Conservation (phyloP, 352 stramenopile genomes). For the Albugo candida region DNA sequence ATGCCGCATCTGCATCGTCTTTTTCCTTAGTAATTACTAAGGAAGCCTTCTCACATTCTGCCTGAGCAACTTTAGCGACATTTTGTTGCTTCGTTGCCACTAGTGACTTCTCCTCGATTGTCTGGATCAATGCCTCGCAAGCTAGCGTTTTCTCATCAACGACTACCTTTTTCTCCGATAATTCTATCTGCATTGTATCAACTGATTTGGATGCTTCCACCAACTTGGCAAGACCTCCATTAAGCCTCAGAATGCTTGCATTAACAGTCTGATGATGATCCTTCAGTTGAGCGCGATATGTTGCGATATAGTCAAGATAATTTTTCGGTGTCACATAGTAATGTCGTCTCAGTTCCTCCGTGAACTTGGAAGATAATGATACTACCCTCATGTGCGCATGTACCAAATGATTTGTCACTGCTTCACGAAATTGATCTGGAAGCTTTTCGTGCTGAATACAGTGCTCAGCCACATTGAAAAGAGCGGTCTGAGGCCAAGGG, state of each 20-base stretch:
- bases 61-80: constrained; percentile 78
- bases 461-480: constrained; percentile 84
- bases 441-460: constrained; percentile 86
- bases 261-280: constrained; percentile 81
- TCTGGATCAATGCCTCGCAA: constrained; percentile 86
- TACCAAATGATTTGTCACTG: constrained; percentile 81
- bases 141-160: constrained; percentile 89
- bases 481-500: constrained; percentile 84
- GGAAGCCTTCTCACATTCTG: constrained; percentile 79
- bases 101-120: constrained; percentile 86
- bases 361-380: constrained; percentile 77
- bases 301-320: constrained; percentile 90
- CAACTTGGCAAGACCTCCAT: constrained; percentile 86
- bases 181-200: constrained; percentile 85
- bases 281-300: constrained; percentile 83
- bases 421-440: constrained; percentile 57
- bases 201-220: constrained; percentile 85
- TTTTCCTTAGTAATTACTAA: constrained; percentile 85
- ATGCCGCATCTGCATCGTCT: constrained; percentile 80
- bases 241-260: constrained; percentile 75
- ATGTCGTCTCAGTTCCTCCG: constrained; percentile 76
- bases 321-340: constrained; percentile 97
- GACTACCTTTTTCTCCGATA: constrained; percentile 88
- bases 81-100: constrained; percentile 84
- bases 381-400: constrained; percentile 84